phyloP scores from a whole-genome alignment of 345 rosid genomes.

The Iberis pinnata region DNA sequence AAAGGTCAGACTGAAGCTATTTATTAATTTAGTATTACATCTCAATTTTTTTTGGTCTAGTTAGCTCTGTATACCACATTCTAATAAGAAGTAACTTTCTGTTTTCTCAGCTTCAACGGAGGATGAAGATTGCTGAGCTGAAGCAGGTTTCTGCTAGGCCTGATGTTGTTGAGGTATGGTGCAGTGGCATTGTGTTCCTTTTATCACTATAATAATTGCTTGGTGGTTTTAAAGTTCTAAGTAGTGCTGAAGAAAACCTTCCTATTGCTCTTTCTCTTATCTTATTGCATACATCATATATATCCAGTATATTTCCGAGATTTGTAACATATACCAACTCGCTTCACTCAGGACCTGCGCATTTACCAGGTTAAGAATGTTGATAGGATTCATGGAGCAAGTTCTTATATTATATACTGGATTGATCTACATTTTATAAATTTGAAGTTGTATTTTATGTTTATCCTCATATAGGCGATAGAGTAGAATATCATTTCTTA shows the following conservation, averaged over 20 bases:
- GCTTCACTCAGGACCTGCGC: not conserved
- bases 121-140: conserved; percentile 92
- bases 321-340: not conserved
- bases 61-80: not conserved
- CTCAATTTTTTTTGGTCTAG: not conserved
- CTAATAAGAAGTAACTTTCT: not conserved
- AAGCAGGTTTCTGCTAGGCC: conserved; percentile 94
- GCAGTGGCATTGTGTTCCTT: not conserved
- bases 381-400: not conserved
- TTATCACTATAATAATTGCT: not conserved
- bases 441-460: too few species aligned
- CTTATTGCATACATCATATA: not conserved
- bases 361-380: not conserved
- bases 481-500: too few species aligned
- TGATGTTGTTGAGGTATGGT: conserved; percentile 92
- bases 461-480: not conserved
- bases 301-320: too few species aligned
- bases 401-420: not conserved
- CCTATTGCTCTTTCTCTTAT: not conserved
- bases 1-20: conserved; percentile 39
- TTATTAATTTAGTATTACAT: not conserved
- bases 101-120: conserved; percentile 61
- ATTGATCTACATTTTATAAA: not conserved
- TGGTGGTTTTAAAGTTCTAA: too few species aligned
- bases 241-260: too few species aligned